phyloP scores from a whole-genome alignment of 208 protist genomes.

The Trypanosoma vivax region DNA sequence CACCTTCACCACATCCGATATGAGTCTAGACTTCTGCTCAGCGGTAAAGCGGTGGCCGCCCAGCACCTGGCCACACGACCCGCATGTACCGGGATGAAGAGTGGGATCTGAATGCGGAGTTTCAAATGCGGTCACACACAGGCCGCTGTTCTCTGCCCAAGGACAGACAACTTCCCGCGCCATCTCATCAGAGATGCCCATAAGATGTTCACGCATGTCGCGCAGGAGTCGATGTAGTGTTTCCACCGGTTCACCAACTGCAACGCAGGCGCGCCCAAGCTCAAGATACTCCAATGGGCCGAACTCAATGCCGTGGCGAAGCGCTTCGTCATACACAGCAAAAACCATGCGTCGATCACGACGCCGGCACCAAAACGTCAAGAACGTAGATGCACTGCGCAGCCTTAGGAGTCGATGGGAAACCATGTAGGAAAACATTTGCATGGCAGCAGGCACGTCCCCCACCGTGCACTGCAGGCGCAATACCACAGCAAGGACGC shows the following conservation, averaged over 20 bases:
- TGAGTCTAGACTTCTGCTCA: slow-evolving; percentile 27
- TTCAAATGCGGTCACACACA: slow-evolving; percentile 9
- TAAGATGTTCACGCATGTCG: slow-evolving; percentile 46
- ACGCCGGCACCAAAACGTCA: slow-evolving; percentile 41
- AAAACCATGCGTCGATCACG: slow-evolving; percentile 24
- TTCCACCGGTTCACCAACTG: slow-evolving; percentile 26
- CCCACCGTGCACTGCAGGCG: slow-evolving; percentile 51
- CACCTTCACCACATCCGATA: slow-evolving; percentile 30
- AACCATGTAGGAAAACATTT: slow-evolving; percentile 53
- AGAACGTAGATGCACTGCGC: slow-evolving; percentile 46
- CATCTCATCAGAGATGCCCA: slow-evolving; percentile 27
- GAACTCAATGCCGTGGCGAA: slow-evolving; percentile 41
- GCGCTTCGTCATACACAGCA: slow-evolving; percentile 34
- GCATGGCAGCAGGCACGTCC: slow-evolving; percentile 32
- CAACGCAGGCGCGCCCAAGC: slow-evolving; percentile 42
- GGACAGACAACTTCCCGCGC: slow-evolving; percentile 35
- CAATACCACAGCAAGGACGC: slow-evolving; percentile 48
- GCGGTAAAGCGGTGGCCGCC: slow-evolving; percentile 49
- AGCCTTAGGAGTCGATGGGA: slow-evolving; percentile 33
- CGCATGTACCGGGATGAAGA: slow-evolving; percentile 3
- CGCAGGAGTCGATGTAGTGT: slow-evolving; percentile 46
- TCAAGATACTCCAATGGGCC: slow-evolving; percentile 34
- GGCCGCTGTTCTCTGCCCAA: slow-evolving; percentile 21
- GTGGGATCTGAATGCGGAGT: slow-evolving; percentile 4
- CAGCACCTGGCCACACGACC: slow-evolving; percentile 11